Base-by-base conservation (phyloP, 495 filamentous ascomycete genomes). In the Chlorociboria aeruginascens region DNA sequence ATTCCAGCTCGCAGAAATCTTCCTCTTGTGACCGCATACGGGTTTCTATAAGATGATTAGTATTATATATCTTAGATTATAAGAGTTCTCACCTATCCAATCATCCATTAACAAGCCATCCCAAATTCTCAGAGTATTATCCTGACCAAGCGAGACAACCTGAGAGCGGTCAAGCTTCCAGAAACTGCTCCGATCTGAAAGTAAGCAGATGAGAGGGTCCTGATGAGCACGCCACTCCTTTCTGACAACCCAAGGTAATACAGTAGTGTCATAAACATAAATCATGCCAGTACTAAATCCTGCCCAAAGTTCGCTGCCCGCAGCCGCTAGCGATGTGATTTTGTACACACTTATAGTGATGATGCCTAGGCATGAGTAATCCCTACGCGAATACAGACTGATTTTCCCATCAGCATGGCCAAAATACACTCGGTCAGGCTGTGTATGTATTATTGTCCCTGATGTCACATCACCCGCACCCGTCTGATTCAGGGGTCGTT, bases 221-320 rank as follows among this genome's bases (percentile, higher is more conserved):
- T 83, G 81, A 63, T 95, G 89, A 30, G 88, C 90, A 51, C 78
- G 77, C 90, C 90, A 98, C 54, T 95, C 88, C 65, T 98, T 98
- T 67, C 82, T 82, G 11, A 90, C 80, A 7, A 68, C 74, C 92
- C 92, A 98, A 0, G 93, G 92, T 32, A 77, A 81, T 20, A 78
- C 74, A 7, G 63, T 74, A 29, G 86, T 83, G 58, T 97, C 89
- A 60, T 95, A 98, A 10, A 97, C 84, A 52, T 86, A 88, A 29
- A 95, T 79, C 78, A 84, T 95, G n/a, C 92, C 92, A 2, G 83
- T 95, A 58, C 89, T 95, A 64, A 87, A 97, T 7, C 79, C 93
- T 32, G 89, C 87, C 92, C 92, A 98, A 8, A 98, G 73, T 61
- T 87, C 77, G 50, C 80, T 76, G 0, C 89, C 90, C 8, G 88